Conservation (phyloP, 2,329 filamentous ascomycete species). For the Colletotrichum scovillei region DNA sequence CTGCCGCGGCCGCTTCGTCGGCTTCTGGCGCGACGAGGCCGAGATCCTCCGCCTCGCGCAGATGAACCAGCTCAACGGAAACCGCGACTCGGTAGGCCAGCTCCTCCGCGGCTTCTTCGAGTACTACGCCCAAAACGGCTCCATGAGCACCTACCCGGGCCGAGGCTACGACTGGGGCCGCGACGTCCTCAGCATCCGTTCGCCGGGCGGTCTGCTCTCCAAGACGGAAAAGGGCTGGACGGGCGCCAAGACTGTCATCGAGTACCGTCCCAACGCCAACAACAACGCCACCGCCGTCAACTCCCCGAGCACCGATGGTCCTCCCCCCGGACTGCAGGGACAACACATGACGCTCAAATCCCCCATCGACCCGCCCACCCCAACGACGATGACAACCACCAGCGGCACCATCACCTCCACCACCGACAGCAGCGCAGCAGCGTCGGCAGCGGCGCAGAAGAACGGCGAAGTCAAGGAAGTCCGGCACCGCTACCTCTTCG, state of each 20-base stretch:
- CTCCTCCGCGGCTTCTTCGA: conserved; percentile 88
- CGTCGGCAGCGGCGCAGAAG: conserved; percentile 39
- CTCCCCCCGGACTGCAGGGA: background rate
- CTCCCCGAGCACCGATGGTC: conserved; percentile 15
- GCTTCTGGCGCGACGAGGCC: conserved; percentile 81
- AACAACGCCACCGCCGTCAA: background rate
- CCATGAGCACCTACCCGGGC: conserved; percentile 60
- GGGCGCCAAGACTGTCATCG: conserved; percentile 75
- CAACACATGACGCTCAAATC: conserved; percentile 2
- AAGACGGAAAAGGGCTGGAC: conserved; percentile 90
- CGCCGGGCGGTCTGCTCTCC: conserved; percentile 73
- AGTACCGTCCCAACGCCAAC: conserved; percentile 30
- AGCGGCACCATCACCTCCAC: background rate
- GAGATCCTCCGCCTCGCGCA: conserved; percentile 73
- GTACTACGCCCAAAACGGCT: conserved; percentile 77
- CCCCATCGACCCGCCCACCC: background rate
- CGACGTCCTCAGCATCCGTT: conserved; percentile 83
- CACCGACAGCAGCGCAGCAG: conserved; percentile 24
- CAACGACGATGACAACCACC: background rate
- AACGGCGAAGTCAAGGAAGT: conserved; percentile 71
- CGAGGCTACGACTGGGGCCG: conserved; percentile 83
- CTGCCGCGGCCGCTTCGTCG: conserved; percentile 76
- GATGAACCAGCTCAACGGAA: conserved; percentile 71
- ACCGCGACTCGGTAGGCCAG: conserved; percentile 75
- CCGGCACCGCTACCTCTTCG: conserved; percentile 84